Evolutionary conservation across 2,329 filamentous ascomycete species (phyloP).

Genomic region (Trichoderma semiorbis): DNA sequence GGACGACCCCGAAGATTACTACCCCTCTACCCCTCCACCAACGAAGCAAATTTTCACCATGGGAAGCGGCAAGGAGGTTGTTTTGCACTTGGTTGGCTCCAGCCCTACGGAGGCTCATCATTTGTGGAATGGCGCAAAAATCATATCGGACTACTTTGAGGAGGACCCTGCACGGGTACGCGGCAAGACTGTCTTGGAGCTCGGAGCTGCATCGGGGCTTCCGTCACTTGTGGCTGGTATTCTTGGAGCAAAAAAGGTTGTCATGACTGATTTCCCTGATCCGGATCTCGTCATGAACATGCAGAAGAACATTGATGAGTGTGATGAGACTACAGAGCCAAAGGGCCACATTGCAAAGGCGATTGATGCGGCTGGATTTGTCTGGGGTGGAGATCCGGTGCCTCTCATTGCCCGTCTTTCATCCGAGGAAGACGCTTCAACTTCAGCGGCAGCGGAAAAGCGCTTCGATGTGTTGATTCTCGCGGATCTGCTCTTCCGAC

Average conservation of each 20-base stretch:
- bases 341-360: constrained; percentile 30
- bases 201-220: constrained; percentile 84
- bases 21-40: constrained; percentile 70
- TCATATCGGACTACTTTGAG: constrained; percentile 76
- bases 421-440: constrained; percentile 9
- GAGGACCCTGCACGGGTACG: constrained; percentile 60
- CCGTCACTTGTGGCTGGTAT: constrained; percentile 75
- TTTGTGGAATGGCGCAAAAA: constrained; percentile 85
- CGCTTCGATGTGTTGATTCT: constrained; percentile 80
- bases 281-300: constrained; percentile 78
- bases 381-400: constrained; percentile 71
- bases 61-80: constrained; percentile 60
- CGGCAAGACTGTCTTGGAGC: constrained; percentile 73
- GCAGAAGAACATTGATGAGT: constrained; percentile 66
- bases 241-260: constrained; percentile 65
- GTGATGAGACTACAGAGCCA: constrained; percentile 38
- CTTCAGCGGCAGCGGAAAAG: constrained; percentile 12
- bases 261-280: constrained; percentile 89
- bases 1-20: constrained; percentile 76
- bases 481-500: constrained; percentile 87
- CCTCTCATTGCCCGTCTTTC: constrained; percentile 58
- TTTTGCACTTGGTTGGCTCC: constrained; percentile 77
- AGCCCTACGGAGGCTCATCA: constrained; percentile 87
- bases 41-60: constrained; percentile 71
- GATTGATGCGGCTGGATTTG: constrained; percentile 66